Evolutionary conservation across 306 rosid species (phyloP), one percentile per base, ranked within the genome.

Genomic region (Ormosia emarginata): DNA sequence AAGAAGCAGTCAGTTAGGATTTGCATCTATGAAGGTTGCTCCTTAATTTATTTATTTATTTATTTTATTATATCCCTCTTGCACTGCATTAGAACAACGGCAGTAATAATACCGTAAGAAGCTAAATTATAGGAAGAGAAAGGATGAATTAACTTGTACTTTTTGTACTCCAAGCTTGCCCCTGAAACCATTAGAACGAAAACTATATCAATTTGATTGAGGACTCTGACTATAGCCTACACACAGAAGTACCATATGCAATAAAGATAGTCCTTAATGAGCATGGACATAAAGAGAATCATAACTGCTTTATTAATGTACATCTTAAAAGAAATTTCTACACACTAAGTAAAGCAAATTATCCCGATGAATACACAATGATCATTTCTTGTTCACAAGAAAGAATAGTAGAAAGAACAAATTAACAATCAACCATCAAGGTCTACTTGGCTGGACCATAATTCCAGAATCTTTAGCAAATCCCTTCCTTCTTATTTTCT

Each of bases 121-220:
- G 80, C 62, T 70, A 47, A 74, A 74, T 56, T 39, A 68, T 4
- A 79, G 66, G 76, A 77, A 66, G 77, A 50, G 56, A 36, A 74
- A 55, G 44, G 49, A 79, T 67, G 78, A 69, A 77, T 84, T 92
- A 85, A 98, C 99, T 83, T 95, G 98, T 63, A 98, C 93, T 95
- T 95, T 90, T 90, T 95, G 89, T 85, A 89, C 55, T 86, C 86
- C 77, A 93, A 83, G 83, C 85, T 93, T 83, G 96, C 98, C 86
- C 99, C 99, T 52, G 86, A 85, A 57, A 92, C 98, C 94, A 95
- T 93, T 61, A 93, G 98, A 81, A 89, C 74, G 83, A 93, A 95
- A 64, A 76, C 94, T 79, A 93, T 95, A 73, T 92, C 98, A 14
- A 97, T 92, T 78, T 90, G 98, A 88, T 92, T 95, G 77, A 95